These are phyloP conservation scores for Nicotiana knightiana DNA, from an alignment of 257 asterid species.

Conservation along the genomic window DNA sequence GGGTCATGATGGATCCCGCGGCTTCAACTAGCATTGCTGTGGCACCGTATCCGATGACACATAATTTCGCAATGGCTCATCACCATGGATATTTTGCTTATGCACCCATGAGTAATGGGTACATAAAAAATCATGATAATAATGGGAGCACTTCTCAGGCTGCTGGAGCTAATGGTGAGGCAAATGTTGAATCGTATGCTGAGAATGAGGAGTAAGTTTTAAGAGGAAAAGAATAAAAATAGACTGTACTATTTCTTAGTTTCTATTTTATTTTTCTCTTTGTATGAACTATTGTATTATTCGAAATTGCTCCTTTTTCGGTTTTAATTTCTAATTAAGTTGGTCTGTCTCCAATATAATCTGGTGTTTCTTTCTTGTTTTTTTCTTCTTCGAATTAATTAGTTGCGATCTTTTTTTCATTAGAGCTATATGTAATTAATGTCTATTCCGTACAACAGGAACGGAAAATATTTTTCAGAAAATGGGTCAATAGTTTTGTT, in stretches of 20 bases:
- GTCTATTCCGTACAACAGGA: no score
- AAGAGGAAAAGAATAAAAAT: background rate
- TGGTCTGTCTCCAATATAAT: background rate
- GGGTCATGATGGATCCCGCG: conserved; percentile 17
- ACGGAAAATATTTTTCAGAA: no score
- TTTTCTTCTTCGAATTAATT: no score
- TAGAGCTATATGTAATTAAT: no score
- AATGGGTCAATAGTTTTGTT: no score
- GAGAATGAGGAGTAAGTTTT: conserved; percentile 47
- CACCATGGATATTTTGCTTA: conserved; percentile 44
- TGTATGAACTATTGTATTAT: background rate
- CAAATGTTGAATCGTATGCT: conserved; percentile 30
- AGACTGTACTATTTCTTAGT: background rate
- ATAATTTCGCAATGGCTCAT: conserved; percentile 38
- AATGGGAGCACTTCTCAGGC: conserved; percentile 44
- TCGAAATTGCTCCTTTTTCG: background rate
- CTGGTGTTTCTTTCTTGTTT: no score
- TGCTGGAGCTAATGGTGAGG: conserved; percentile 11
- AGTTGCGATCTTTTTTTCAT: no score
- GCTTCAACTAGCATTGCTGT: conserved; percentile 21
- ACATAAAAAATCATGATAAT: conserved; percentile 30
- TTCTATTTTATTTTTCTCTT: background rate
- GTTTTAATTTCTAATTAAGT: background rate
- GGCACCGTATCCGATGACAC: conserved; percentile 21
- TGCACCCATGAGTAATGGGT: conserved; percentile 34